Evolutionary conservation across 1,284 basidiomycete species (phyloP).

Genomic region (Agroathelia rolfsii): DNA sequence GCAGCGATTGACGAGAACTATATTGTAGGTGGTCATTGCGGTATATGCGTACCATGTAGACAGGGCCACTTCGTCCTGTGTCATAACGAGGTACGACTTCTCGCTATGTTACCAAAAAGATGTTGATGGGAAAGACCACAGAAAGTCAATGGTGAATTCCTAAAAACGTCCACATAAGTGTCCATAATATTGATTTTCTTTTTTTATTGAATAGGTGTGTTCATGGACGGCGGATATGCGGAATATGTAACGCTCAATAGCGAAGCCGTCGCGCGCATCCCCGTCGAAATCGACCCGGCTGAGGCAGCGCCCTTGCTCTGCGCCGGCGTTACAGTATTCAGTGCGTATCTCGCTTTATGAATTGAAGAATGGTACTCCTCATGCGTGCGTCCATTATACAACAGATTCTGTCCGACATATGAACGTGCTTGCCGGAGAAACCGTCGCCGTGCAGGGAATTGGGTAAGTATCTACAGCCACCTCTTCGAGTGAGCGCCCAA

Average conservation of each 20-base stretch:
- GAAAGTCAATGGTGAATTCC: too few relatives aligned
- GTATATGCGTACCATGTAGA: constrained; percentile 11
- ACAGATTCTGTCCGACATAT: constrained; percentile 11
- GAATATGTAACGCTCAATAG: constrained; percentile 12
- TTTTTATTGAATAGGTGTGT: constrained; percentile 14
- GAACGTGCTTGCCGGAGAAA: constrained; percentile 14
- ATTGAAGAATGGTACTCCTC: too few relatives aligned
- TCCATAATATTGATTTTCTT: too few relatives aligned
- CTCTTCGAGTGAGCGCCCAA: too few relatives aligned
- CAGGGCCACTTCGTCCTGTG: constrained; percentile 14
- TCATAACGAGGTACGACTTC: constrained; percentile 6
- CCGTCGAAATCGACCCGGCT: constrained; percentile 12
- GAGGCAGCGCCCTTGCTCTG: constrained; percentile 14
- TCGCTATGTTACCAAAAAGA: too few relatives aligned
- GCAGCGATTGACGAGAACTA: too few relatives aligned
- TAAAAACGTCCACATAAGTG: too few relatives aligned
- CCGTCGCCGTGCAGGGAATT: constrained; percentile 22
- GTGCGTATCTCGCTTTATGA: too few relatives aligned
- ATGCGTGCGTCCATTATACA: too few relatives aligned
- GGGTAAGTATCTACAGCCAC: too few relatives aligned
- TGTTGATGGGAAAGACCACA: too few relatives aligned
- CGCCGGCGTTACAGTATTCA: constrained; percentile 15
- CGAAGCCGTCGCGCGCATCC: constrained; percentile 13
- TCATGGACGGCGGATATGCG: constrained; percentile 15
- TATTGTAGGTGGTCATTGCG: constrained; percentile 15